A percentile compares a stretch with the other conserved stretches of the same genome.
Evolutionary conservation across 306 rosid species (phyloP).

Genomic region (Pachyrhizus erosus): DNA sequence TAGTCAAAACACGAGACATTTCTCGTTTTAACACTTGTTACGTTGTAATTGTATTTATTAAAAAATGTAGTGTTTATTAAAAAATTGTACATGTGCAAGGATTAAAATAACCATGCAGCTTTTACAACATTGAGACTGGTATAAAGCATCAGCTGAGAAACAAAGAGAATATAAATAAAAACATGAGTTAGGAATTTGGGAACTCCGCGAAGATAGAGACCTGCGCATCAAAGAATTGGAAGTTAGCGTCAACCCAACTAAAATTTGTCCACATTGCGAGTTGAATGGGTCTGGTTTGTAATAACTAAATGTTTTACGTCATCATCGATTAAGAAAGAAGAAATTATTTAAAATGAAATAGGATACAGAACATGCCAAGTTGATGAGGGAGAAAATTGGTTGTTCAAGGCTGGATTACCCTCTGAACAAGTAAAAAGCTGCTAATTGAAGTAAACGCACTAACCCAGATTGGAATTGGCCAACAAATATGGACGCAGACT

Average conservation of each 20-base stretch:
- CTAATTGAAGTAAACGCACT: background rate
- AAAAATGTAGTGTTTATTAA: background rate
- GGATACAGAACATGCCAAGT: slow-evolving; percentile 15
- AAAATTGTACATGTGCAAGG: background rate
- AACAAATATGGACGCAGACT: slow-evolving; percentile 12
- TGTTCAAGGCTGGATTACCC: background rate
- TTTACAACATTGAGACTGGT: background rate
- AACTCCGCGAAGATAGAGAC: background rate
- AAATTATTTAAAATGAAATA: slow-evolving; percentile 1
- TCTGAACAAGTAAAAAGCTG: slow-evolving; percentile 16
- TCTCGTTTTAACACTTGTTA: background rate
- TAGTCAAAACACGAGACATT: slow-evolving; percentile 25
- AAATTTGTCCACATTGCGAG: background rate
- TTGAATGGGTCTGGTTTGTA: background rate
- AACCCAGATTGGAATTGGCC: slow-evolving; percentile 34
- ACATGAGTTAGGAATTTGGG: background rate
- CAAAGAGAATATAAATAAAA: background rate
- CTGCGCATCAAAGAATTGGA: background rate
- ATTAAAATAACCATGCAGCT: background rate
- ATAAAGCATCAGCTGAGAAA: background rate
- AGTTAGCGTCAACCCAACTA: background rate
- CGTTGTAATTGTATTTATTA: background rate
- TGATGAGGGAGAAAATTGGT: background rate
- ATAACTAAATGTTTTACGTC: background rate
- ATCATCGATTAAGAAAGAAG: background rate